Evolutionary conservation across 176 grass and related monocot species (phyloP).

Genomic region (Cocos nucifera): DNA sequence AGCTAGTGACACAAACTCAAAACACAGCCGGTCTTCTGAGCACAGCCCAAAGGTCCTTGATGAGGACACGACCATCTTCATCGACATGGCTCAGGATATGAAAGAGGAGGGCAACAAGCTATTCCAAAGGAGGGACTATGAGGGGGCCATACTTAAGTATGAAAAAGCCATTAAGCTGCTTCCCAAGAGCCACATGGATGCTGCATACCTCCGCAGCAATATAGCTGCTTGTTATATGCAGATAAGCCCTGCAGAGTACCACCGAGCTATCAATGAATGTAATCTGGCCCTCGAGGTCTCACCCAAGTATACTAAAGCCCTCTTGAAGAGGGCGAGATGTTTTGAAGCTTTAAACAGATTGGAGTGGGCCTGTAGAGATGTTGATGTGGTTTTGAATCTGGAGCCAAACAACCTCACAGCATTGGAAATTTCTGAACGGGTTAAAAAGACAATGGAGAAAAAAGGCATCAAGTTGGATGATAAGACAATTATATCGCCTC

Average conservation of each 20-base stretch:
- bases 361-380: constrained; percentile 61
- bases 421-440: constrained; percentile 57
- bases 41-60: constrained; percentile 40
- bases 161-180: constrained; percentile 78
- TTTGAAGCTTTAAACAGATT: constrained; percentile 65
- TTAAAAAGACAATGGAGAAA: constrained; percentile 58
- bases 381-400: constrained; percentile 36
- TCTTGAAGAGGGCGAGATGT: constrained; percentile 81
- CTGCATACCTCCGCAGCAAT: constrained; percentile 66
- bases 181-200: constrained; percentile 39
- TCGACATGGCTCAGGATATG: constrained; percentile 63
- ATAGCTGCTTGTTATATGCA: constrained; percentile 95
- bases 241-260: constrained; percentile 61
- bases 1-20: constrained; percentile 40
- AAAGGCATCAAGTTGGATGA: constrained; percentile 66
- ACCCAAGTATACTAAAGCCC: constrained; percentile 71
- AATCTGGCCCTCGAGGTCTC: constrained; percentile 61
- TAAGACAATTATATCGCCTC: constrained; percentile 35
- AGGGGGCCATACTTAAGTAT: constrained; percentile 63
- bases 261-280: constrained; percentile 77
- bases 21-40: constrained; percentile 22
- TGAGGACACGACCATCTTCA: constrained; percentile 58
- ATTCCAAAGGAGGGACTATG: constrained; percentile 73
- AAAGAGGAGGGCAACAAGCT: constrained; percentile 82
- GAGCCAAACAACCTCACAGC: constrained; percentile 81